Conservation (phyloP, 2,329 filamentous ascomycete genomes). For the Colletotrichum tropicicola region DNA sequence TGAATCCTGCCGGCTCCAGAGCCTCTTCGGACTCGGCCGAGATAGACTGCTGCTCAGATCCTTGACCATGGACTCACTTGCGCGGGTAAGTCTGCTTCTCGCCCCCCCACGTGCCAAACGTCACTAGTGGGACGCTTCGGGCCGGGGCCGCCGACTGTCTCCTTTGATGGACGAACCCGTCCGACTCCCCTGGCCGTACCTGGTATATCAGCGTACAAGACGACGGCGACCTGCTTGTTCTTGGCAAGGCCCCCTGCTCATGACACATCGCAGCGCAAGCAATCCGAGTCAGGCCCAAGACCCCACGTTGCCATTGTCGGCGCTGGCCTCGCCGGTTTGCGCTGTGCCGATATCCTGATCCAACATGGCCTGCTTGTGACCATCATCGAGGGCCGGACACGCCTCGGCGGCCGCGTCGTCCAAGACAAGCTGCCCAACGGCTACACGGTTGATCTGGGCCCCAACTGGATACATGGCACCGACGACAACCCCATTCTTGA, state of each 20-base stretch:
- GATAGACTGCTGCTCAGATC: conserved; percentile 38
- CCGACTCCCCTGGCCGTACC: conserved; percentile 1
- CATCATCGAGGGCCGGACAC: conserved; percentile 72
- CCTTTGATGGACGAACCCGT: conserved; percentile 6
- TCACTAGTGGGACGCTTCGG: conserved; percentile 9
- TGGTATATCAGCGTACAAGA: conserved; percentile 4
- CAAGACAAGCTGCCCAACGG: conserved; percentile 60
- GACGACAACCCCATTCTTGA: conserved; percentile 75
- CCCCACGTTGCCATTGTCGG: conserved; percentile 74
- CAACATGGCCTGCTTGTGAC: conserved; percentile 73
- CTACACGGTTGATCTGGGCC: conserved; percentile 66
- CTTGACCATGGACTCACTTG: conserved; percentile 42
- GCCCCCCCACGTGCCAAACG: conserved; percentile 28
- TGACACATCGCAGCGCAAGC: conserved; percentile 26
- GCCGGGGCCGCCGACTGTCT: conserved; percentile 5
- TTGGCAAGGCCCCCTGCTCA: conserved; percentile 5
- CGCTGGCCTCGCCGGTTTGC: conserved; percentile 75
- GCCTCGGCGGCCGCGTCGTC: conserved; percentile 72
- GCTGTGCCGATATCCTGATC: conserved; percentile 74
- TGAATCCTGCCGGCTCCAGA: conserved; percentile 48
- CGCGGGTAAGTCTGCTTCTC: conserved; percentile 43
- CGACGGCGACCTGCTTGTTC: not conserved
- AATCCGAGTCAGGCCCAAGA: conserved; percentile 35
- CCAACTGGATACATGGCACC: conserved; percentile 86
- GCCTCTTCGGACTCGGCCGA: conserved; percentile 42